phyloP scores from a whole-genome alignment of 805 yeast genomes.

The Candida easanensis region DNA sequence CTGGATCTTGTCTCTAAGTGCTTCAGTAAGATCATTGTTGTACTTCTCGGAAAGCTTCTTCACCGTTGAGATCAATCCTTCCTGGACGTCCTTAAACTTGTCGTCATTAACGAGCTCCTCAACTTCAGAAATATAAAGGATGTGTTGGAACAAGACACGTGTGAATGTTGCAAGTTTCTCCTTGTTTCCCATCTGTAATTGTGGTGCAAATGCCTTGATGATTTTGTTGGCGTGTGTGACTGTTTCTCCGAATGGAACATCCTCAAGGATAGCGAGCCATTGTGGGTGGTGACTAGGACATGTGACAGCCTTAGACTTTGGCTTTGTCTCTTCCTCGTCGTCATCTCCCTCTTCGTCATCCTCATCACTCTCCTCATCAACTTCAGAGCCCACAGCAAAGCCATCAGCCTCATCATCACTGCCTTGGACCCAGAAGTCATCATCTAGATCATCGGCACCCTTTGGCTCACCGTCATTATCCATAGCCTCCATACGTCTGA shows the following conservation, averaged over 20 bases:
- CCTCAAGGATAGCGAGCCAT: conserved; percentile 34
- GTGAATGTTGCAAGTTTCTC: conserved; percentile 65
- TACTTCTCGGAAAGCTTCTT: conserved; percentile 63
- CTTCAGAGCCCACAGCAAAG: conserved; percentile 38
- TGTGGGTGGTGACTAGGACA: conserved; percentile 53
- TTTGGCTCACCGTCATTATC: conserved; percentile 37
- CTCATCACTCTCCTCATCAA: conserved; percentile 9
- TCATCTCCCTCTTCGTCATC: conserved; percentile 28
- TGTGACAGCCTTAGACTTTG: conserved; percentile 18
- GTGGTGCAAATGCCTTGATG: conserved; percentile 65
- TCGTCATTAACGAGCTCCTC: conserved; percentile 33
- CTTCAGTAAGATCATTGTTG: conserved; percentile 59
- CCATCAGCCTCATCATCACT: conserved; percentile 46
- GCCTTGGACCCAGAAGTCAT: conserved; percentile 64
- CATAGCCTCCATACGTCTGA: conserved; percentile 73
- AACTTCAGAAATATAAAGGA: conserved; percentile 45
- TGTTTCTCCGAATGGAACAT: conserved; percentile 39
- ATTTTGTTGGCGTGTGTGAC: conserved; percentile 51
- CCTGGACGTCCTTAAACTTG: conserved; percentile 35
- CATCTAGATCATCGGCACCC: conserved; percentile 67
- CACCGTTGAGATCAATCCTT: conserved; percentile 44
- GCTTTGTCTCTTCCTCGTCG: conserved; percentile 7
- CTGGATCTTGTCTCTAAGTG: conserved; percentile 54
- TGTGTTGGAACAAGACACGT: conserved; percentile 60
- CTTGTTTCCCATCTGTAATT: conserved; percentile 78